Conservation (phyloP, 2,329 filamentous ascomycete species). For the Talaromyces sp. region DNA sequence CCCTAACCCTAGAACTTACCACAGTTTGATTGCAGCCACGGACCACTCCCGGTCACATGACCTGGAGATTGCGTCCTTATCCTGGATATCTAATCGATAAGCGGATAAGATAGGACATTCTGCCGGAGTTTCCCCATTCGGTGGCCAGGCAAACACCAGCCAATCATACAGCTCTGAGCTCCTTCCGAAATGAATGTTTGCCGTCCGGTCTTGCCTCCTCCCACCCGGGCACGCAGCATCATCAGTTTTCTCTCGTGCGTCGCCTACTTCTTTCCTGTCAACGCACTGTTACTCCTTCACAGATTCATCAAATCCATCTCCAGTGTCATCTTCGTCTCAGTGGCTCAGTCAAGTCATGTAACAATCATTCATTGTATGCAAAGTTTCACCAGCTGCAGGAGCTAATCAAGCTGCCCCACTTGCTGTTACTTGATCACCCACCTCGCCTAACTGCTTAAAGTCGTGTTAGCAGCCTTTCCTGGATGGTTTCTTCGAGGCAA, state of each 20-base stretch:
- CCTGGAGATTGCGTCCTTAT: not conserved
- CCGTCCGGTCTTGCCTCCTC: not conserved
- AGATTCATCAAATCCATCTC: not conserved
- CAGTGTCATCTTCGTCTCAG: not conserved
- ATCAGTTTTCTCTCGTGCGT: not conserved
- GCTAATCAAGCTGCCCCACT: constrained; percentile 17
- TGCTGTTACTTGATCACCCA: constrained; percentile 8
- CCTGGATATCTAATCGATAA: not conserved
- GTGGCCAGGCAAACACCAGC: not conserved
- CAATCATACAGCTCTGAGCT: not conserved
- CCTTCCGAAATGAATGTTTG: not conserved
- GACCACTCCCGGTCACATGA: not conserved
- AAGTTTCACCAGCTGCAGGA: constrained; percentile 12
- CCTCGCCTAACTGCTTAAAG: constrained; percentile 10
- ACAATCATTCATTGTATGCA: not conserved
- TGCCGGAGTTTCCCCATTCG: not conserved
- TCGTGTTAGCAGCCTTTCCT: constrained; percentile 26
- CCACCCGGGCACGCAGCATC: not conserved
- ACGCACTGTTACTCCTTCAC: not conserved
- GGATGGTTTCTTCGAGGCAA: constrained; percentile 30
- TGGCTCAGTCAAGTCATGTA: constrained; percentile 3
- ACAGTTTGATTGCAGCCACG: too few relatives aligned
- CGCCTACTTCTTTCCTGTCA: not conserved
- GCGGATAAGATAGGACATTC: not conserved
- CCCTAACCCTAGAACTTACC: too few relatives aligned